Conservation (phyloP, 495 filamentous ascomycete species). For the Annulohypoxylon maeteangense region DNA sequence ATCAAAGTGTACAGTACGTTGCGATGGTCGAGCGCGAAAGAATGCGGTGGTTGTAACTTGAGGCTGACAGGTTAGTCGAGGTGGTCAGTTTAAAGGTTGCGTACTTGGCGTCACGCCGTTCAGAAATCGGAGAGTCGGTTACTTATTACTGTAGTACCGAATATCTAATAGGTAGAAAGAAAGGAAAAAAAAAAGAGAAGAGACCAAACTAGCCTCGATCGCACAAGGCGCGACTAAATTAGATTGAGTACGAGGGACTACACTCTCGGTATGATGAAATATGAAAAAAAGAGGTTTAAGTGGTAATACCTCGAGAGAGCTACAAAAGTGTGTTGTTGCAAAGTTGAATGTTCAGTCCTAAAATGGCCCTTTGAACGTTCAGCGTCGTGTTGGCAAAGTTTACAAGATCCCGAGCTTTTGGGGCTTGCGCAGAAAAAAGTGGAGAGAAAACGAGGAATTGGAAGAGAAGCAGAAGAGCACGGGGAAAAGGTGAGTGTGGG, state of each 20-base stretch:
- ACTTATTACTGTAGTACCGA: constrained; percentile 26
- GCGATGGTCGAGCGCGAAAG: constrained; percentile 15
- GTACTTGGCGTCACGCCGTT: constrained; percentile 33
- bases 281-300: constrained; percentile 24
- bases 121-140: constrained; percentile 25
- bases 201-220: constrained; percentile 15
- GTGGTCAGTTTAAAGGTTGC: constrained; percentile 41
- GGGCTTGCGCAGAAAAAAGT: constrained; percentile 42
- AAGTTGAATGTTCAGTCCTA: constrained; percentile 43
- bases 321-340: constrained; percentile 34
- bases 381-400: constrained; percentile 49
- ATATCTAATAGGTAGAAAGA: constrained; percentile 1
- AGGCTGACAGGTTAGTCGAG: constrained; percentile 32
- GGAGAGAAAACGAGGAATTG: constrained; percentile 32
- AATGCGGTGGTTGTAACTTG: constrained; percentile 9
- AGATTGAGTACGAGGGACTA: constrained; percentile 6
- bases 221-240: constrained; percentile 25
- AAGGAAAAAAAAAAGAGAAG: not conserved
- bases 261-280: constrained; percentile 10
- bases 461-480: constrained; percentile 18
- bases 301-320: constrained; percentile 32
- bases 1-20: constrained; percentile 33
- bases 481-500: constrained; percentile 5
- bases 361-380: constrained; percentile 26
- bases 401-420: constrained; percentile 45